A percentile compares a stretch with the other conserved stretches of the same genome.
These are phyloP conservation scores for Myxozyma nipponensis DNA, from an alignment of 805 yeast species.

Conservation along the genomic window DNA sequence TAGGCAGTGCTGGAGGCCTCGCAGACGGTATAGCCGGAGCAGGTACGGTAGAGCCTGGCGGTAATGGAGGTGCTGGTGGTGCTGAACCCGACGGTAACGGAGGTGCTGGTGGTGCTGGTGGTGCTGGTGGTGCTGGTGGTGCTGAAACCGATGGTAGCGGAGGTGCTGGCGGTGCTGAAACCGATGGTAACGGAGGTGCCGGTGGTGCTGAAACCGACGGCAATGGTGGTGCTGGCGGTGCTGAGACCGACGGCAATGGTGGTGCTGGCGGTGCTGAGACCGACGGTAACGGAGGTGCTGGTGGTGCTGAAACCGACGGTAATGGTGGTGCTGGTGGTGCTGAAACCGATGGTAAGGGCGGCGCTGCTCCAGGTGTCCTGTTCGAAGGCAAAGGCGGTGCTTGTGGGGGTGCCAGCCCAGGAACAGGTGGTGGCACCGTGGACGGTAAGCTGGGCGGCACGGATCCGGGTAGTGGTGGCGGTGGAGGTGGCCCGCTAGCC, in stretches of 20 bases:
- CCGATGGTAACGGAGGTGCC: slow-evolving; percentile 23
- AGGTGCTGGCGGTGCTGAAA: slow-evolving; percentile 12
- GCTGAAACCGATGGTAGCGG: slow-evolving; percentile 28
- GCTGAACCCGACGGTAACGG: not conserved
- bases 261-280: slow-evolving; percentile 28
- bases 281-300: slow-evolving; percentile 36
- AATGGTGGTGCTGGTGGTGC: slow-evolving; percentile 13
- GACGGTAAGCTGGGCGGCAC: slow-evolving; percentile 5
- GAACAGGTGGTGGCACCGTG: slow-evolving; percentile 4
- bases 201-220: slow-evolving; percentile 32
- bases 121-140: slow-evolving; percentile 30
- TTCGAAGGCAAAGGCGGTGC: slow-evolving; percentile 1
- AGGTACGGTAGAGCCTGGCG: slow-evolving; percentile 1
- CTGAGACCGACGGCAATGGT: slow-evolving; percentile 29
- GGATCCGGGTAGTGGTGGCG: slow-evolving; percentile 9
- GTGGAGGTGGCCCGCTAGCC: slow-evolving; percentile 7
- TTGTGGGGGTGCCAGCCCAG: slow-evolving; percentile 2
- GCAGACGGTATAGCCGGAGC: slow-evolving; percentile 2
- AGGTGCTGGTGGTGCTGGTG: slow-evolving; percentile 2
- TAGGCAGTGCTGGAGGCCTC: not conserved
- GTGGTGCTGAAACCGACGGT: slow-evolving; percentile 5
- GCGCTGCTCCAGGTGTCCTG: slow-evolving; percentile 6
- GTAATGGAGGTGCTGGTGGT: slow-evolving; percentile 20
- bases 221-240: slow-evolving; percentile 32
- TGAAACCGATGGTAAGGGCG: slow-evolving; percentile 4